Percentiles rank a stretch among this genome's conserved stretches.
These are phyloP conservation scores for Baorangia bicolor DNA, from an alignment of 768 basidiomycete genomes.

Conservation along the genomic window DNA sequence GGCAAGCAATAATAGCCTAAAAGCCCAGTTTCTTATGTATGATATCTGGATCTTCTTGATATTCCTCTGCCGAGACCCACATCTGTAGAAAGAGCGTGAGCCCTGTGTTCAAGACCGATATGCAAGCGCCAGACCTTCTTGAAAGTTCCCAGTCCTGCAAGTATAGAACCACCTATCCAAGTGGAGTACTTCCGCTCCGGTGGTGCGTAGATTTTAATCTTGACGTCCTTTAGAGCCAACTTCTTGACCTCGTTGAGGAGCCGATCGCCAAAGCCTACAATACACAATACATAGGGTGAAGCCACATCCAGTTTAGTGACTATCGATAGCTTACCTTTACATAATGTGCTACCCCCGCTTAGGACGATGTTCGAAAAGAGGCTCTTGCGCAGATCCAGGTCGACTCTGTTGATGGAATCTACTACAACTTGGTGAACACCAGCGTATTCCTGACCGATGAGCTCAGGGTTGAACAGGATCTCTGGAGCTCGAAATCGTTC, in stretches of 20 bases:
- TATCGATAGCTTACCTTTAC: slow-evolving; percentile 62
- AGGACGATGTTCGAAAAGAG: slow-evolving; percentile 96
- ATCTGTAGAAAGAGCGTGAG: slow-evolving; percentile 54
- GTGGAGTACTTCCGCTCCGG: slow-evolving; percentile 99
- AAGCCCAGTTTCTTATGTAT: slow-evolving; percentile 96
- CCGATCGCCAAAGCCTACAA: slow-evolving; percentile 89
- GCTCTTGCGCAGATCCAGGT: slow-evolving; percentile 92
- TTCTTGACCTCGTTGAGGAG: slow-evolving; percentile 96
- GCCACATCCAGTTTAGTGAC: slow-evolving; percentile 17
- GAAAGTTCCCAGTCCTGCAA: slow-evolving; percentile 95
- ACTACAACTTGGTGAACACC: slow-evolving; percentile 98
- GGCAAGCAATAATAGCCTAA: slow-evolving; percentile 33
- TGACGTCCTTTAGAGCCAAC: slow-evolving; percentile 91
- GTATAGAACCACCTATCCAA: slow-evolving; percentile 96
- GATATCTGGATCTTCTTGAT: slow-evolving; percentile 98
- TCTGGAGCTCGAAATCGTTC: slow-evolving; percentile 98
- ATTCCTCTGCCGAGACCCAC: slow-evolving; percentile 99
- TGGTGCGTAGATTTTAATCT: slow-evolving; percentile 98
- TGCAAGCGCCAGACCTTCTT: slow-evolving; percentile 67
- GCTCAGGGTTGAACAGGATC: slow-evolving; percentile 95
- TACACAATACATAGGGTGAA: slow-evolving; percentile 4
- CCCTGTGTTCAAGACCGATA: neutral
- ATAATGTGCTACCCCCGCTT: slow-evolving; percentile 94
- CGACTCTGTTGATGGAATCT: slow-evolving; percentile 96
- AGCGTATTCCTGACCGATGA: slow-evolving; percentile 94